Base-by-base conservation (phyloP, 805 yeast genomes). In the Lipomyces anomalus region DNA sequence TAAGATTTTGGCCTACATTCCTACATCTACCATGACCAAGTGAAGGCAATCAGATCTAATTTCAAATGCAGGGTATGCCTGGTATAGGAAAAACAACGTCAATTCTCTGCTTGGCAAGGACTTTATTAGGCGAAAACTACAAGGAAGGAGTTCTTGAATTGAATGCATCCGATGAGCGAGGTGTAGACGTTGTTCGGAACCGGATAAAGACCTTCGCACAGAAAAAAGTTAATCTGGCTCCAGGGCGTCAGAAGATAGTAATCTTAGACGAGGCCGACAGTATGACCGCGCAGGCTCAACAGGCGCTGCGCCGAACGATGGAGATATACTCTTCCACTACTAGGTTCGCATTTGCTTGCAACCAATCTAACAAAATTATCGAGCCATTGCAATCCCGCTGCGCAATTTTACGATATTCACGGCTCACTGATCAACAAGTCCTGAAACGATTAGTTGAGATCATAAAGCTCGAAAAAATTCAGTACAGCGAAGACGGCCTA, bases 1-100 rank as follows among this genome's bases (percentile, higher is more conserved):
- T 55, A 35, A 22, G 44, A 13, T 1, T n/a, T 9, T 6, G 5
- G 47, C 4, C 17, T 21, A n/a, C 16, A 7, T 35, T 22, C 13
- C 32, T 35, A 13, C 13, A 13, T 28, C 6, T 17, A 5, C 3
- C 11, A 11, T 38, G 21, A 18, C 6, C 29, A 37, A 2, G 3
- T n/a, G 13, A 20, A 9, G 5, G 28, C 17, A 21, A 17, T 16
- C 37, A 22, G 3, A 17, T 6, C 32, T 11, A 9, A 6, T 5
- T 1, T 3, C 21, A 11, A 2, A 18, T 4, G 13, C 9, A 51
- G 57, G 95, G 98, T 2, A 68, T 87, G 38, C 98, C 98, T 1
- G 98, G 98, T 56, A 90, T 92, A 45, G 98, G 98, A 35, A 92
- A 92, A 63, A 92, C 98, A 2, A 92, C 98, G 0, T 83, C 96